These are phyloP conservation scores for Talaromyces sp. DNA, from an alignment of 2,329 filamentous ascomycete species.

Conservation along the genomic window DNA sequence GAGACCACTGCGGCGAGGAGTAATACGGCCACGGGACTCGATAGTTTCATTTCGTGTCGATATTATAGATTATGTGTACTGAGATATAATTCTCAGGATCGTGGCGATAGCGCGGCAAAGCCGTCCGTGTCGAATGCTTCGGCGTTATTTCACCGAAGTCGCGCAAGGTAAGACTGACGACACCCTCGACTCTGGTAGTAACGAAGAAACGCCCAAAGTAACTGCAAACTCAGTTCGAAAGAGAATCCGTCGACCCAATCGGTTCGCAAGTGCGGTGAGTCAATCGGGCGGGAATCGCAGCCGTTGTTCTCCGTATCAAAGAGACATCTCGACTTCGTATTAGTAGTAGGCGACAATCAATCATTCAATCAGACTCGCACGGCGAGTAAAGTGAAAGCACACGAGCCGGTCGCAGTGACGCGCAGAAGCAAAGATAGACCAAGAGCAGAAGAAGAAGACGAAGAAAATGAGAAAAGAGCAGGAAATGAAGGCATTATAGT, in stretches of 20 bases:
- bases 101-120: neutral
- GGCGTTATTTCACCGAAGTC: neutral
- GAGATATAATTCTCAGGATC: neutral
- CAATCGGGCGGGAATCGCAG: neutral
- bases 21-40: neutral
- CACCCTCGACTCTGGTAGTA: neutral
- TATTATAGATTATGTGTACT: neutral
- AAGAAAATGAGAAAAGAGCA: neutral
- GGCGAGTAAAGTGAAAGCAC: neutral
- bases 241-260: neutral
- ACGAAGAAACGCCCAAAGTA: neutral
- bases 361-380: neutral
- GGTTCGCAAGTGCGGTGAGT: neutral
- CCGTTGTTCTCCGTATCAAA: neutral
- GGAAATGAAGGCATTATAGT: neutral
- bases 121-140: neutral
- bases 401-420: constrained; percentile 13
- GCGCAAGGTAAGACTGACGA: constrained; percentile 11
- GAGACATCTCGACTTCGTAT: neutral
- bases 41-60: constrained; percentile 15
- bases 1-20: constrained; percentile 11
- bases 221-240: neutral
- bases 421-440: neutral
- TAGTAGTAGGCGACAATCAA: neutral
- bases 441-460: neutral